Base-by-base conservation (phyloP, 208 protist genomes). In the Herpetomonas tarakana region DNA sequence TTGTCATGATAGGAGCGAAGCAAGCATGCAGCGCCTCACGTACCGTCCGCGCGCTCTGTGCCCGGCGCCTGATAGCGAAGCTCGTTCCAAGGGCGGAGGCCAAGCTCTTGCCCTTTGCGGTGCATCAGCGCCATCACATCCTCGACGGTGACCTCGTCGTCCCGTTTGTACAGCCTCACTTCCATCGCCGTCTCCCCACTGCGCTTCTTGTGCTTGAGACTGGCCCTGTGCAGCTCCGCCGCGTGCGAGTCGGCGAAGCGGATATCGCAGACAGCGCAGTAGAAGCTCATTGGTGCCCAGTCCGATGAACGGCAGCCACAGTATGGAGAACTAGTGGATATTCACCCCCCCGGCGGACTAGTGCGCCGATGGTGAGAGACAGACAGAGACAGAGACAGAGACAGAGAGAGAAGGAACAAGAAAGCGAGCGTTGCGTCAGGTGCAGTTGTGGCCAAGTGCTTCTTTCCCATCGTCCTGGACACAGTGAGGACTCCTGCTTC, bases 81-180 rank as follows among this genome's bases (percentile, higher is more conserved):
- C 44, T 77, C 68, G 41, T 60, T 62, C 83, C 78, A 87, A 27
- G 83, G 53, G 18, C 65, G 28, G 21, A 86, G 41, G 18, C 72
- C 76, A 3, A 84, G 71, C 56, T 90, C 81, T 19, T 59, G 51
- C 11, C 74, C 71, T 57, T 85, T 84, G 58, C 83, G 77, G 25
- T 71, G 66, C 52, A 93, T 81, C 24, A 93, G 63, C 9, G 62
- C 72, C 70, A 76, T 72, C n/a, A 93, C 79, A 67, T 93, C 87
- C 4, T 75, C 74, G 0, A 67, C 68, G 0, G 87, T 91, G 25
- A 93, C 81, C 14, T 83, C 76, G 3, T 57, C 69, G 52, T 91
- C 83, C 35, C 79, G 75, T 39, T 88, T 88, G 52, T 91, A 93
- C 38, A 68, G 54, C 52, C 56, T 67, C 49, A 59, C 56, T 52